A percentile compares a stretch with the other conserved stretches of the same genome.
These are phyloP conservation scores for Scheffersomyces ergatensis DNA, from an alignment of 805 yeast species.

Conservation along the genomic window DNA sequence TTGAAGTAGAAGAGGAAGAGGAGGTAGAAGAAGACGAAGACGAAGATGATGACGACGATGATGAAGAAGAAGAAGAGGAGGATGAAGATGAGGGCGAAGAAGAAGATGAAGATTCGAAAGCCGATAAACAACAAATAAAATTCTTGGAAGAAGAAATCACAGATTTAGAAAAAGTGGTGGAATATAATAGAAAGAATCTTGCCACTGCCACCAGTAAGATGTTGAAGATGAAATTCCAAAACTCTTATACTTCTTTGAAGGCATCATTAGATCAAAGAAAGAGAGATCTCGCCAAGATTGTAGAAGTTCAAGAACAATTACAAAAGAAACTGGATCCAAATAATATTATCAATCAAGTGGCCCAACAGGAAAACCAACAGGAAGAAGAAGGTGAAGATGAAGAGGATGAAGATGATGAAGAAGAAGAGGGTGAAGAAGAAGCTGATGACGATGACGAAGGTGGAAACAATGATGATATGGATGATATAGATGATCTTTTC, in stretches of 20 bases:
- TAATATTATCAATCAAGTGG: conserved; percentile 26
- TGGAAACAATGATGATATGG: conserved; percentile 18
- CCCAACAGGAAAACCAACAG: conserved; percentile 24
- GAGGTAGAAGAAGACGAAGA: conserved; percentile 49
- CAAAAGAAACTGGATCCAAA: conserved; percentile 19
- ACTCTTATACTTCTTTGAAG: conserved; percentile 72
- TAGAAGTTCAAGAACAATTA: conserved; percentile 24
- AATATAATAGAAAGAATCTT: conserved; percentile 69
- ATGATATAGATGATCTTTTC: conserved; percentile 40
- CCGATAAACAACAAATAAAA: conserved; percentile 51
- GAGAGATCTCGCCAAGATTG: conserved; percentile 49
- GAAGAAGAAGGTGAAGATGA: conserved; percentile 28
- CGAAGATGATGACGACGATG: conserved; percentile 55
- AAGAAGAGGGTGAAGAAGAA: conserved; percentile 18
- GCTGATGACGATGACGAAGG: conserved; percentile 22
- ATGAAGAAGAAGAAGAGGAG: conserved; percentile 54
- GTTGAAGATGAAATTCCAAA: conserved; percentile 81
- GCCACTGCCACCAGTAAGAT: conserved; percentile 77
- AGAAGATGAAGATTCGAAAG: conserved; percentile 51
- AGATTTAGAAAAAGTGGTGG: conserved; percentile 76
- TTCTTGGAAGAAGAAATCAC: conserved; percentile 79
- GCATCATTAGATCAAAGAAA: conserved; percentile 80
- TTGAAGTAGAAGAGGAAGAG: conserved; percentile 33
- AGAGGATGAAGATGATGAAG: conserved; percentile 33
- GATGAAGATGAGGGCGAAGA: conserved; percentile 50